Base-by-base conservation (phyloP, 495 filamentous ascomycete genomes). In the Cudoniella acicularis region DNA sequence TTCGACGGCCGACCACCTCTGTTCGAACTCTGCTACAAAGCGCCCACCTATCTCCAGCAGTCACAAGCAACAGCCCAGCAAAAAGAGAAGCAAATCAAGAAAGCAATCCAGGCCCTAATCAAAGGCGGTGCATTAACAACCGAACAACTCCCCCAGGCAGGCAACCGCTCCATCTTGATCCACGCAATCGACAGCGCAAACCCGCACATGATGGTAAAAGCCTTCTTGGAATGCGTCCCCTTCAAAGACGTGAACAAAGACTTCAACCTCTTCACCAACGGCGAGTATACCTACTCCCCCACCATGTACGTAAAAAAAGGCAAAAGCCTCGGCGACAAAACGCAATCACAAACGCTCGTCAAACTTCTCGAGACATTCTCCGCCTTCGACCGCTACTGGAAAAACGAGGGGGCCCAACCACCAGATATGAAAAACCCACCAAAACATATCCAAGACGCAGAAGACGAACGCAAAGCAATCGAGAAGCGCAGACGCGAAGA, bases 241-340 rank as follows among this genome's bases (percentile, higher is more conserved):
- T 48, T 18, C 54, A 48, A 54, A 49, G 13, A 54, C 18, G 47
- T 63, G 25, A 63, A 63, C 43, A 27, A 49, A n/a, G 60, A 63
- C 17, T 63, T 53, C 55, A 63, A 63, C 23, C 60, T 63, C 42
- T 63, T 49, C 43, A 63, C 36, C 17, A 42, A 63, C 41, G 50
- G 49, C 4, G 60, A 49, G 26, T 54, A 63, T 49, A 58, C 54
- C 41, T 63, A 49, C 18, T 63, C 60, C 1, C 60, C 54, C 13
- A 54, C 55, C 9, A 63, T 26, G 55, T 63, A 63, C 40, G 54
- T 63, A 0, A 53, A 57, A 20, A 63, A 58, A 40, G 57, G 61
- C 10, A 56, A 47, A 48, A 60, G 61, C 45, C 36, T 40, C 23
- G 55, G 61, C 49, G 55, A 59, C 26, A 55, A 51, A 16, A 13